These are phyloP conservation scores for Astragalus membranaceus DNA, from an alignment of 306 rosid genomes.

Conservation along the genomic window DNA sequence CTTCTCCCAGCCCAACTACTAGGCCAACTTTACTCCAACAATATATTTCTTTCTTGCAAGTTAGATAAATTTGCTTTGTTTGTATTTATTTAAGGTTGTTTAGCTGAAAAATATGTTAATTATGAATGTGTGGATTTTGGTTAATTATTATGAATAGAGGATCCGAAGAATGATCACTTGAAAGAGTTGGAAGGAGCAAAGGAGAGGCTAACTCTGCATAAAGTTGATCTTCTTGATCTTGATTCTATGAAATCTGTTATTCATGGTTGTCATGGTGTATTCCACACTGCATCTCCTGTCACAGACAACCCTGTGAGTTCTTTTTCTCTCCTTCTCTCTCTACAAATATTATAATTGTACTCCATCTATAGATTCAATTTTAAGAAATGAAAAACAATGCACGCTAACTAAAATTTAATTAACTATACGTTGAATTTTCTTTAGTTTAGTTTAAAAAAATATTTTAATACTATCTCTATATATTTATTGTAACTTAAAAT, in stretches of 20 bases:
- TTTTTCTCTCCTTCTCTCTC: neutral
- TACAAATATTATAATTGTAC: too few species aligned
- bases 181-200: constrained; percentile 71
- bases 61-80: neutral
- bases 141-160: constrained; percentile 32
- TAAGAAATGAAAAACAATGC: too few species aligned
- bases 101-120: neutral
- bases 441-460: too few species aligned
- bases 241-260: constrained; percentile 49
- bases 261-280: constrained; percentile 64
- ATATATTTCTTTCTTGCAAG: neutral
- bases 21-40: too few species aligned
- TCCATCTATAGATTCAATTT: too few species aligned
- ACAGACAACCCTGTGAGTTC: constrained; percentile 71
- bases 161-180: constrained; percentile 72
- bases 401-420: too few species aligned
- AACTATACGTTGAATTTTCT: too few species aligned
- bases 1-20: too few species aligned
- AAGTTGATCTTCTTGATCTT: constrained; percentile 67
- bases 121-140: neutral
- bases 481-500: too few species aligned
- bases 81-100: neutral
- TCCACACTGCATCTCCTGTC: constrained; percentile 85
- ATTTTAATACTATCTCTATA: too few species aligned
- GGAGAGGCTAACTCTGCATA: constrained; percentile 57